A percentile compares a stretch with the other conserved stretches of the same genome.
Evolutionary conservation across 208 protist genomes (phyloP).

Genomic region (Novymonas esmeraldas): DNA sequence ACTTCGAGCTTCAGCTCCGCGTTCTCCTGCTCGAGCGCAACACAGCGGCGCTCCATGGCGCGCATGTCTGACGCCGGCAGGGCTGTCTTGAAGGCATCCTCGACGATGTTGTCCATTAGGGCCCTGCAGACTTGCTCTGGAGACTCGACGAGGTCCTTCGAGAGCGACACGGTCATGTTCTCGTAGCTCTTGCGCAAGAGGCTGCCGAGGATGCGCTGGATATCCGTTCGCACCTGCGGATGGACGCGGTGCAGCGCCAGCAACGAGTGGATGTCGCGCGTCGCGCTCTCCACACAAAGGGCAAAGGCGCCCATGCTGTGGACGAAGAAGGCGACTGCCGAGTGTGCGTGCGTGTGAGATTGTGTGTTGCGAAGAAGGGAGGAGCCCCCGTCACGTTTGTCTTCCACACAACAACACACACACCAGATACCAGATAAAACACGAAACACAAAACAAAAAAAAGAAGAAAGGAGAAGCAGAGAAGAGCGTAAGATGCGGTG

Average conservation of each 20-base stretch:
- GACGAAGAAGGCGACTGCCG: neutral
- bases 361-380: no score
- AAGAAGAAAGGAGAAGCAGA: neutral
- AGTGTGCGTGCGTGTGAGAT: neutral
- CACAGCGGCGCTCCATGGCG: conserved; percentile 31
- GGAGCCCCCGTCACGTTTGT: no score
- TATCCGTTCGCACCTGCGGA: conserved; percentile 77
- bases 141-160: conserved; percentile 43
- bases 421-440: no score
- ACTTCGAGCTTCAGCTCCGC: conserved; percentile 31
- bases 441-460: neutral
- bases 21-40: conserved; percentile 44
- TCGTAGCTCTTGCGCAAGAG: conserved; percentile 62
- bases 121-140: conserved; percentile 58
- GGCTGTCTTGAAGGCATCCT: conserved; percentile 47
- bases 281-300: conserved; percentile 61
- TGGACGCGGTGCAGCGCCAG: conserved; percentile 84
- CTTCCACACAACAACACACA: no score
- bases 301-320: conserved; percentile 64
- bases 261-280: conserved; percentile 74
- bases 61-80: conserved; percentile 53
- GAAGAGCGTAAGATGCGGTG: neutral
- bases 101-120: conserved; percentile 47
- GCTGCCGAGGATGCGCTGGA: conserved; percentile 52
- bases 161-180: conserved; percentile 34